A percentile compares a stretch with the other conserved stretches of the same genome.
phyloP scores from a whole-genome alignment of 2,329 filamentous ascomycete genomes.

The Arthrinium puccinioides region DNA sequence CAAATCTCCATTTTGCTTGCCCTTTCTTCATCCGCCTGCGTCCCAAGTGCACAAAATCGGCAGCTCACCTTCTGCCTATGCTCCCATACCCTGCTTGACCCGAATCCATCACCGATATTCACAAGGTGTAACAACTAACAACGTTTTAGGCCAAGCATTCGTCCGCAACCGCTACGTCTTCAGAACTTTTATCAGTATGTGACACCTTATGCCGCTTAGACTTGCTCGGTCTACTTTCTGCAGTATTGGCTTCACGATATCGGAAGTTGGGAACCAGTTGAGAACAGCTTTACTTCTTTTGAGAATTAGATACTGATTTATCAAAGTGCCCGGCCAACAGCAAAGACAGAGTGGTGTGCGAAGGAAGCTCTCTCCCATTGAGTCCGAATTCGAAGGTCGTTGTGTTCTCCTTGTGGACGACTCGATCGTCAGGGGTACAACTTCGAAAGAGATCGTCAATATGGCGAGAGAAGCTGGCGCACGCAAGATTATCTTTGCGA shows the following conservation, averaged over 20 bases:
- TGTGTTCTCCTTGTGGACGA: slow-evolving; percentile 84
- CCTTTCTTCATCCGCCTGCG: too few relatives aligned
- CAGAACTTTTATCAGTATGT: slow-evolving; percentile 59
- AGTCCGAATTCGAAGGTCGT: slow-evolving; percentile 73
- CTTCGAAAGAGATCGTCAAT: slow-evolving; percentile 67
- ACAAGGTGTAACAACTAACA: neutral
- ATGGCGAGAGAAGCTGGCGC: slow-evolving; percentile 85
- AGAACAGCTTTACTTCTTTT: too few relatives aligned
- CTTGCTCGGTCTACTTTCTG: too few relatives aligned
- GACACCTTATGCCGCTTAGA: too few relatives aligned
- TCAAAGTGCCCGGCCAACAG: slow-evolving; percentile 61
- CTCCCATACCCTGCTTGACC: neutral
- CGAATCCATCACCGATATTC: neutral
- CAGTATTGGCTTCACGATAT: too few relatives aligned
- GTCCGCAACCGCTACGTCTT: slow-evolving; percentile 63
- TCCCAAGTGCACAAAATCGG: too few relatives aligned
- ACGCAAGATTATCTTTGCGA: slow-evolving; percentile 70
- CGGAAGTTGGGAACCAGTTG: neutral
- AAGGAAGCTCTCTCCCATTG: slow-evolving; percentile 82
- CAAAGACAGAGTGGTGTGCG: slow-evolving; percentile 79
- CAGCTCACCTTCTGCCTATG: too few relatives aligned
- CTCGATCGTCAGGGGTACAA: slow-evolving; percentile 82
- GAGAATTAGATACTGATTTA: too few relatives aligned
- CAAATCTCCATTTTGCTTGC: slow-evolving; percentile 23
- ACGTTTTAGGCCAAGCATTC: neutral